These are phyloP conservation scores for Marvania coccoides DNA, from an alignment of 139 green algal species.

Conservation along the genomic window DNA sequence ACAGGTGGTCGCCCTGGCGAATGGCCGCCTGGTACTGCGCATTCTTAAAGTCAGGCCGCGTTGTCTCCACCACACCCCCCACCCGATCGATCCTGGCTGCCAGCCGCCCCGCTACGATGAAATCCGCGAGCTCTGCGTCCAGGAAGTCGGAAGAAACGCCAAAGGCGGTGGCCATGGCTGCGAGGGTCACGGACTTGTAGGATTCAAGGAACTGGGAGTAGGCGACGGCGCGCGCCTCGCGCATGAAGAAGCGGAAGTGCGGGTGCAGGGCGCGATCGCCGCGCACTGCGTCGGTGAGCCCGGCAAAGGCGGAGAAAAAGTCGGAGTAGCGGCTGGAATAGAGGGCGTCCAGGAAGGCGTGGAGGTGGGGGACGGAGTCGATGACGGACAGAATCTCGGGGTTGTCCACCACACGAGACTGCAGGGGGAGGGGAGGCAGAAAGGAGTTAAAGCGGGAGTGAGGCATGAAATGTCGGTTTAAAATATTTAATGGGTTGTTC, in stretches of 20 bases:
- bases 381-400: constrained; percentile 94
- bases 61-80: constrained; percentile 85
- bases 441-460: not conserved
- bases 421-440: not conserved
- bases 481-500: not conserved
- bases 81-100: constrained; percentile 97
- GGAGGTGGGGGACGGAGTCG: constrained; percentile 64
- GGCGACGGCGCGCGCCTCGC: constrained; percentile 77
- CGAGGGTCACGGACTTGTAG: constrained; percentile 95
- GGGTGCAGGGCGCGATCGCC: constrained; percentile 70
- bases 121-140: constrained; percentile 72
- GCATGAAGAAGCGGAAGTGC: constrained; percentile 90
- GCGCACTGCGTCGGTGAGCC: constrained; percentile 53
- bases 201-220: constrained; percentile 94
- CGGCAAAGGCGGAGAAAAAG: constrained; percentile 80
- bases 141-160: constrained; percentile 60
- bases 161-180: constrained; percentile 84
- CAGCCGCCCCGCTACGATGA: constrained; percentile 88
- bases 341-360: constrained; percentile 76
- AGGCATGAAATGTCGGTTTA: too few species aligned
- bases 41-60: constrained; percentile 87
- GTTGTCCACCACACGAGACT: constrained; percentile 84
- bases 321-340: constrained; percentile 86
- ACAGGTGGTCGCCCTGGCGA: constrained; percentile 88
- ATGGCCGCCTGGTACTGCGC: constrained; percentile 83